Conservation (phyloP, 805 yeast genomes). For the Metschnikowia bowlesiae region DNA sequence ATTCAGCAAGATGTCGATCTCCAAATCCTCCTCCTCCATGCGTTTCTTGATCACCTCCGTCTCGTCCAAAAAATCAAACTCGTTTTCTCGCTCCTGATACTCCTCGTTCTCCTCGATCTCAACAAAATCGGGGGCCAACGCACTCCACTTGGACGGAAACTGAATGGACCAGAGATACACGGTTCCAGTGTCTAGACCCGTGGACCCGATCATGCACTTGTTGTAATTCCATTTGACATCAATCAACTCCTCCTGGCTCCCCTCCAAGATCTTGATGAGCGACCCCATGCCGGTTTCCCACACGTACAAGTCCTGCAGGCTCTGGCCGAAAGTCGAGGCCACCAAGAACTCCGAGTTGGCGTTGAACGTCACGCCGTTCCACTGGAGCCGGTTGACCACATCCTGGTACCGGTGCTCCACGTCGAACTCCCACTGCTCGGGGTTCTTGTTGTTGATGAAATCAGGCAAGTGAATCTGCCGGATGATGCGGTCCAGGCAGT, state of each 20-base stretch:
- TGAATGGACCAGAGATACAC: conserved; percentile 78
- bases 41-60: conserved; percentile 59
- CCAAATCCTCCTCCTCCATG: conserved; percentile 54
- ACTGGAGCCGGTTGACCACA: conserved; percentile 79
- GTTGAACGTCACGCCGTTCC: conserved; percentile 79
- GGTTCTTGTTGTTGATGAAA: conserved; percentile 29
- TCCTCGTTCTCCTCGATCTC: conserved; percentile 90
- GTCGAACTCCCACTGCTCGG: conserved; percentile 47
- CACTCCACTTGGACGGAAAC: conserved; percentile 92
- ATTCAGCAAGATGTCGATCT: conserved; percentile 59
- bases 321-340: conserved; percentile 79
- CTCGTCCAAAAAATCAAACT: conserved; percentile 76
- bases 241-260: conserved; percentile 81
- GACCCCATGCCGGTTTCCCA: conserved; percentile 92
- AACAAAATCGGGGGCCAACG: conserved; percentile 92
- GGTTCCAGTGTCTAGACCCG: conserved; percentile 81
- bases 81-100: conserved; percentile 85
- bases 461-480: conserved; percentile 56
- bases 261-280: conserved; percentile 83
- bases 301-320: conserved; percentile 82
- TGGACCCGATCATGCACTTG: conserved; percentile 70
- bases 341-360: conserved; percentile 76
- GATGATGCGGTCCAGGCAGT: conserved; percentile 73
- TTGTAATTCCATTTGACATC: conserved; percentile 84
- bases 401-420: conserved; percentile 83